Conservation (phyloP, 2,329 filamentous ascomycete species). For the Monascus ruber region DNA sequence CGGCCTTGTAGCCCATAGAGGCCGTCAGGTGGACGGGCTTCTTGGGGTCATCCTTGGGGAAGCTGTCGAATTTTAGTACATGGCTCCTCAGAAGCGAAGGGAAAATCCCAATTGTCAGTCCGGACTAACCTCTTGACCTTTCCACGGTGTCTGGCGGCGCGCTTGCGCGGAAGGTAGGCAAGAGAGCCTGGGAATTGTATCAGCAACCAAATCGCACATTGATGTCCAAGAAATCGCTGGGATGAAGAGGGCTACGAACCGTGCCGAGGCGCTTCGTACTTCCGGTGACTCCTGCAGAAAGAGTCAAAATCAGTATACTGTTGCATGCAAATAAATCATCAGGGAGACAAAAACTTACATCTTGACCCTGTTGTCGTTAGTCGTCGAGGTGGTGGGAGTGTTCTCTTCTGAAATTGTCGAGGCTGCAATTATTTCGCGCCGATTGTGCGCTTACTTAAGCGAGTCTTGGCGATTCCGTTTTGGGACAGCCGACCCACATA, state of each 20-base stretch:
- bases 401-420: slow-evolving; percentile 26
- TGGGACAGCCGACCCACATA: slow-evolving; percentile 5
- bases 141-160: slow-evolving; percentile 84
- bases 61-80: slow-evolving; percentile 46
- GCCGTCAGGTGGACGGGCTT: slow-evolving; percentile 98
- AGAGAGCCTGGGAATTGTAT: slow-evolving; percentile 48
- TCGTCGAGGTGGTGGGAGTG: slow-evolving; percentile 33
- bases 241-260: slow-evolving; percentile 72
- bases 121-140: slow-evolving; percentile 90
- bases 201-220: slow-evolving; percentile 10
- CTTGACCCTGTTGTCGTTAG: slow-evolving; percentile 39
- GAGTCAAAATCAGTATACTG: slow-evolving; percentile 15
- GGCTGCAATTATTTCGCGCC: slow-evolving; percentile 27
- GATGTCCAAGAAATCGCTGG: slow-evolving; percentile 17
- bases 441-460: slow-evolving; percentile 35
- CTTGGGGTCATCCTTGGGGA: slow-evolving; percentile 99
- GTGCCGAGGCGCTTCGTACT: slow-evolving; percentile 85
- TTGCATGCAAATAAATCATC: slow-evolving; percentile 5
- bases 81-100: slow-evolving; percentile 3
- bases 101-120: neutral
- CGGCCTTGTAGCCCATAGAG: slow-evolving; percentile 98
- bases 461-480: slow-evolving; percentile 17
- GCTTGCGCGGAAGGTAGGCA: slow-evolving; percentile 80
- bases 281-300: slow-evolving; percentile 44
- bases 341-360: slow-evolving; percentile 27